Evolutionary conservation across 1,284 basidiomycete species (phyloP).

Genomic region (Phlebopus sp.): DNA sequence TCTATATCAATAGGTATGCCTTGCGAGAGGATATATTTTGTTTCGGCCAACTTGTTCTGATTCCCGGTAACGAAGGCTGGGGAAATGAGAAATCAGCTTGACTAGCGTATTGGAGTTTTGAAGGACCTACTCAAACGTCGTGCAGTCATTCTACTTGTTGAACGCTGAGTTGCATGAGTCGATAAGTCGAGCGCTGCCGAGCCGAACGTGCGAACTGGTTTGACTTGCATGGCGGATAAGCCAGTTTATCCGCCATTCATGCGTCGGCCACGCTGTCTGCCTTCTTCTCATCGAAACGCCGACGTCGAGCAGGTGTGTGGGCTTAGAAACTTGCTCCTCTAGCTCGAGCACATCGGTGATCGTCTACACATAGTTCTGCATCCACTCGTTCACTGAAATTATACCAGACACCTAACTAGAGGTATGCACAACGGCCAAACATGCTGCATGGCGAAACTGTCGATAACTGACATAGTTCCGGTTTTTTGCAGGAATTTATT

Average conservation of each 20-base stretch:
- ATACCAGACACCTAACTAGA: not conserved
- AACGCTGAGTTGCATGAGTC: not conserved
- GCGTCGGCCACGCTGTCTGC: slow-evolving; percentile 1
- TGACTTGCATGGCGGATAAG: slow-evolving; percentile 1
- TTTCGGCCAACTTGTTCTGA: slow-evolving; percentile 90
- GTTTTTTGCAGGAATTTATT: not conserved
- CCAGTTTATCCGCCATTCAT: not conserved
- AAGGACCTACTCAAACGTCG: slow-evolving; percentile 22
- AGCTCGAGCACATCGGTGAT: too few relatives aligned
- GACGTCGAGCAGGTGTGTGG: slow-evolving; percentile 15
- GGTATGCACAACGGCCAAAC: not conserved
- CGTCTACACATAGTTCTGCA: too few relatives aligned
- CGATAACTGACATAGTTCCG: not conserved
- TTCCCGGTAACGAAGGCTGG: slow-evolving; percentile 94
- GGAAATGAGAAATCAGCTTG: slow-evolving; percentile 2
- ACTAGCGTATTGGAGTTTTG: not conserved
- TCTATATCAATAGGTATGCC: slow-evolving; percentile 62
- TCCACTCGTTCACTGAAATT: too few relatives aligned
- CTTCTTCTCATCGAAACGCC: slow-evolving; percentile 10
- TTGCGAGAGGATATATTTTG: slow-evolving; percentile 70
- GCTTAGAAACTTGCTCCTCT: slow-evolving; percentile 2
- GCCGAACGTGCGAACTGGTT: slow-evolving; percentile 1
- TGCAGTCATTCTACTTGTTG: slow-evolving; percentile 19
- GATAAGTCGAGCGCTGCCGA: too few relatives aligned
- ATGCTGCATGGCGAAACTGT: slow-evolving; percentile 4